Percentiles rank a stretch among this genome's conserved stretches.
Conservation (phyloP, 179 eudicot species). For the Monotropa hypopitys region DNA sequence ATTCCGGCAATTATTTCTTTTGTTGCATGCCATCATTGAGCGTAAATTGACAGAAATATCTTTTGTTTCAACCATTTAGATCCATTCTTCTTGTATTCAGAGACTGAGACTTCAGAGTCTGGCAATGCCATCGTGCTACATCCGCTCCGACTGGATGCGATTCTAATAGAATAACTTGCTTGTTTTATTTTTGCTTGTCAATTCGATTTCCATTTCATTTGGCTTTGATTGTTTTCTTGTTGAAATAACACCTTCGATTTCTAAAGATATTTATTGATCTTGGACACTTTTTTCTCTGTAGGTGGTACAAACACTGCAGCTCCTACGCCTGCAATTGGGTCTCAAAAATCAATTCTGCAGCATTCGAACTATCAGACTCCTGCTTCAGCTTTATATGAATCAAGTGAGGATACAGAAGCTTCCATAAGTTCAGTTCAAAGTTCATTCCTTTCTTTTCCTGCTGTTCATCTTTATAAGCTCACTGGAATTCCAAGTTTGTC, state of each 20-base stretch:
- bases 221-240: background rate
- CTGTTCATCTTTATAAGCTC: background rate
- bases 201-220: background rate
- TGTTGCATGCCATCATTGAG: background rate
- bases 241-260: background rate
- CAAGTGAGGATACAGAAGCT: slow-evolving; percentile 23
- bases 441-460: slow-evolving; percentile 3
- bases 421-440: slow-evolving; percentile 22
- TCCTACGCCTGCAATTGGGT: slow-evolving; percentile 18
- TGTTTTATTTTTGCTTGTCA: background rate
- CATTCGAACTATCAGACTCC: slow-evolving; percentile 60
- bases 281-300: slow-evolving; percentile 9
- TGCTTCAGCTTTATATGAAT: slow-evolving; percentile 74
- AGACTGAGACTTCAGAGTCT: background rate
- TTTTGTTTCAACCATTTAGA: background rate
- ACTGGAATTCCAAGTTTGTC: background rate
- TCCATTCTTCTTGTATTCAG: background rate
- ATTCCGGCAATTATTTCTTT: background rate
- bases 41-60: background rate
- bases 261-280: background rate
- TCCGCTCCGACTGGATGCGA: background rate
- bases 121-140: background rate
- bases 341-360: slow-evolving; percentile 34
- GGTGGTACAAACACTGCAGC: slow-evolving; percentile 28
- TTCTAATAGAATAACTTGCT: background rate